Base-by-base conservation (phyloP, 176 grass and related monocot genomes). In the Rhynchospora pubera region DNA sequence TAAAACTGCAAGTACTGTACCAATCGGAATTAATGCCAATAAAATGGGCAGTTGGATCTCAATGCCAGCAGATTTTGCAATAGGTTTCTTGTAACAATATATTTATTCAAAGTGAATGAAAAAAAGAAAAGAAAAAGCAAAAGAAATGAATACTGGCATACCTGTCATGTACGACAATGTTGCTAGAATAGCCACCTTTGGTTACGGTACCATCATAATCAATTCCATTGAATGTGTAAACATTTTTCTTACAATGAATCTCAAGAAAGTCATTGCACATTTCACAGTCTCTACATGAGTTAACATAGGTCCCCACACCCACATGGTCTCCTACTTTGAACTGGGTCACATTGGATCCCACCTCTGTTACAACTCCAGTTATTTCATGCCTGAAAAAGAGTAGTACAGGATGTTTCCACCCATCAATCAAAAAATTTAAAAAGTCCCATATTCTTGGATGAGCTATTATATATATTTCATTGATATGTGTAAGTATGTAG, bases 121-220 rank as follows among this genome's bases (percentile, higher is more conserved):
- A 82, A 52, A 85, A 85, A 32, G 18, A 23, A 53, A 45, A 52
- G 21, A 39, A 5, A 55, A 74, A 80, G 15, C 3, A 83, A 43
- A 84, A 82, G 43, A 85, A 85, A 32, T 18, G 32, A 53, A 45
- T 44, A 28, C 1, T 84, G 4, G 4, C 73, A 69, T 90, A 90
- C 94, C 94, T 91, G 58, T 97, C 79, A 69, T 72, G 74, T 32
- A 93, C 94, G 50, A 93, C 88, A 46, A 91, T 97, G 62, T 90
- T 85, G 74, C 18, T 97, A 23, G 94, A 97, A 85, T 93, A 97
- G 61, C 94, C 91, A 45, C 94, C 91, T 81, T 82, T 93, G 19
- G 94, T 97, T 13, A 93, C 79, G 47, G 86, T 84, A 7, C 91
- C 94, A 75, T 97, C 89, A 6, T 86, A 84, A 76, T 97, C 94